Conservation (phyloP, 176 grass and related monocot genomes). For the Musa beccarii region DNA sequence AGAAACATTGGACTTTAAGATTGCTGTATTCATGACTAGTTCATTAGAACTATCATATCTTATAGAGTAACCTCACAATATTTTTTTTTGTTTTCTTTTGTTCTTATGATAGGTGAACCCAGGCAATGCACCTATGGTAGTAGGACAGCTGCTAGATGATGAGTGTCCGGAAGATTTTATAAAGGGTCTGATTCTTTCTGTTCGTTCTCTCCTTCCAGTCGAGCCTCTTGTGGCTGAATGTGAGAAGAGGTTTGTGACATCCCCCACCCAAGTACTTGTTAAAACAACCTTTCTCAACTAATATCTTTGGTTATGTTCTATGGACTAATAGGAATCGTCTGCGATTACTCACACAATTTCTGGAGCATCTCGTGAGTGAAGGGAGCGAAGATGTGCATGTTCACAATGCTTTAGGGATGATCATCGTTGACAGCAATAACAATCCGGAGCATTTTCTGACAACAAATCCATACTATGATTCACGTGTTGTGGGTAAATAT, state of each 20-base stretch:
- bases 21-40: no score
- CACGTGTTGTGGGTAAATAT: conserved; percentile 91
- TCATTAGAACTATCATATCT: no score
- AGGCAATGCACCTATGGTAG: conserved; percentile 82
- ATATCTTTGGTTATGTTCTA: not conserved
- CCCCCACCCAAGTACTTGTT: not conserved
- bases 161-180: conserved; percentile 99
- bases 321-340: conserved; percentile 55
- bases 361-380: conserved; percentile 89
- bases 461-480: conserved; percentile 95
- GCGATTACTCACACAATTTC: conserved; percentile 77
- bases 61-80: not conserved
- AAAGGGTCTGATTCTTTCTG: conserved; percentile 92
- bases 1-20: no score
- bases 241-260: conserved; percentile 64
- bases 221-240: conserved; percentile 93
- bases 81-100: not conserved
- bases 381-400: conserved; percentile 99
- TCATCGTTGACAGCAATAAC: conserved; percentile 95
- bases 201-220: conserved; percentile 80
- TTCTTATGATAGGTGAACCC: conserved; percentile 66
- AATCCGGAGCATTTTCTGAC: conserved; percentile 97
- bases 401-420: conserved; percentile 92
- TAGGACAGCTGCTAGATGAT: conserved; percentile 86
- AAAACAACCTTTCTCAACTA: not conserved